Conservation (phyloP, 352 stramenopile species). For the Pythium insidiosum region DNA sequence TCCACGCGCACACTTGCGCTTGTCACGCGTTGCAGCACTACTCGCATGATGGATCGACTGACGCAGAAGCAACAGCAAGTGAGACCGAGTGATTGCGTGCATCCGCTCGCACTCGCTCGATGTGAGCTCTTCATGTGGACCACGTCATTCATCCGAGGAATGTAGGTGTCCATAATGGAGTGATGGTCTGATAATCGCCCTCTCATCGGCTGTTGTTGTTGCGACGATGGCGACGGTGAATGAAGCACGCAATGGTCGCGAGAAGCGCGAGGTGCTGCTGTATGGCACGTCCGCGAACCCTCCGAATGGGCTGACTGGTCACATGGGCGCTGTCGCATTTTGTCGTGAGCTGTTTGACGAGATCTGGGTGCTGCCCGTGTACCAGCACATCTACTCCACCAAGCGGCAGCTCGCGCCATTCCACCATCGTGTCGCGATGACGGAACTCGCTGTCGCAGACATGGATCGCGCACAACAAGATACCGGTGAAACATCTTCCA, state of each 20-base stretch:
- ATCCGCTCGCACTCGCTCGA: background rate
- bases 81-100: background rate
- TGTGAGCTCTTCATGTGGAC: no score
- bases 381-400: conserved; percentile 81
- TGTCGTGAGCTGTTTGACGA: conserved; percentile 65
- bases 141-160: no score
- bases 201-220: no score
- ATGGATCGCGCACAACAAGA: background rate
- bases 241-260: no score
- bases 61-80: no score
- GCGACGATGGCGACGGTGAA: no score
- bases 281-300: conserved; percentile 85
- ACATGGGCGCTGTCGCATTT: conserved; percentile 75
- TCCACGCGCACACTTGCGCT: conserved; percentile 76
- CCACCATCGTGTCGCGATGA: conserved; percentile 65
- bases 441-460: conserved; percentile 33
- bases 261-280: conserved; percentile 73
- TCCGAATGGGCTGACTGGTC: conserved; percentile 49
- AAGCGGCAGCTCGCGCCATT: conserved; percentile 77
- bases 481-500: no score
- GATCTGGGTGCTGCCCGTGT: conserved; percentile 87
- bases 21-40: conserved; percentile 77
- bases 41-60: conserved; percentile 65
- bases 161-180: no score
- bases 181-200: no score